phyloP scores from a whole-genome alignment of 176 grass and related monocot genomes.

The sorghum (Sorghum bicolor) region DNA sequence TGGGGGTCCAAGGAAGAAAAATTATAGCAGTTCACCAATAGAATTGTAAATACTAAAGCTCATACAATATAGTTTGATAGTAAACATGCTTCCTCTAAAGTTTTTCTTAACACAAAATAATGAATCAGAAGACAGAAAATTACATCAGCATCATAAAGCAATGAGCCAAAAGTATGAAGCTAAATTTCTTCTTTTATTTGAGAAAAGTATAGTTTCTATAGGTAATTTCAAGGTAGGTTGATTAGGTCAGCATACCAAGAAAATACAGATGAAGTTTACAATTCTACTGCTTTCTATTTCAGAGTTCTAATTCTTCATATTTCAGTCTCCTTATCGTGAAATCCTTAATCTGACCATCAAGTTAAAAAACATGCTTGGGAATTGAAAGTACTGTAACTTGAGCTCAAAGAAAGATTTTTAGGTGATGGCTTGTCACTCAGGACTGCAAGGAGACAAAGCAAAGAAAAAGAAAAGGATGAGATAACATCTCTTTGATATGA shows the following conservation, averaged over 20 bases:
- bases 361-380: background rate
- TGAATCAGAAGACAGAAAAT: background rate
- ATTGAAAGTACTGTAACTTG: background rate
- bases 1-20: background rate
- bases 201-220: background rate
- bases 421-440: background rate
- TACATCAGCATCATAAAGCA: background rate
- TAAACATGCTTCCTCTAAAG: background rate
- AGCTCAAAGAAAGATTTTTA: background rate
- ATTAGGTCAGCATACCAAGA: background rate
- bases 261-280: background rate
- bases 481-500: constrained; percentile 5
- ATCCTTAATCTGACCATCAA: constrained; percentile 2
- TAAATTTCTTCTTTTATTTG: background rate
- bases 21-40: background rate
- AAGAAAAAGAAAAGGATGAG: background rate
- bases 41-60: background rate
- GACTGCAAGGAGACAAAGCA: background rate
- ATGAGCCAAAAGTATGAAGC: background rate
- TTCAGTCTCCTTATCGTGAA: background rate
- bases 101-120: background rate
- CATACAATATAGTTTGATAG: background rate
- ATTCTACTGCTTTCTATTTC: background rate
- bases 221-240: background rate
- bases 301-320: background rate